A percentile compares a stretch with the other conserved stretches of the same genome.
Evolutionary conservation across 805 yeast genomes (phyloP).

Genomic region (Candida golubevii): DNA sequence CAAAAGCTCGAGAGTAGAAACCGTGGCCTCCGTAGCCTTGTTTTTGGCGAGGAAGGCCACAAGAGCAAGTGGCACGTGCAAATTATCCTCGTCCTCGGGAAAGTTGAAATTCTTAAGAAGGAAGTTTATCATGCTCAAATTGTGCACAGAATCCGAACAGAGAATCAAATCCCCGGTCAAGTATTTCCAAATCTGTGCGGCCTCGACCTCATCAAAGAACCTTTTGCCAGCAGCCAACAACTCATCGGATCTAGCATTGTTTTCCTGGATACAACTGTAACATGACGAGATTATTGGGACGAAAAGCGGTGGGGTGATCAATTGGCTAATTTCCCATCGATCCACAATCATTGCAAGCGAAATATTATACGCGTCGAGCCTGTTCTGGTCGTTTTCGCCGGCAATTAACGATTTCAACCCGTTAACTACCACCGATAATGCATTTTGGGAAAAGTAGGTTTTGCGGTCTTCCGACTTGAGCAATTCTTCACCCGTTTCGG

Average conservation of each 20-base stretch:
- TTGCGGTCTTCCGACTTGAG: constrained; percentile 18
- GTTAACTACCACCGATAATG: constrained; percentile 43
- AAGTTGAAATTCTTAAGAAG: constrained; percentile 64
- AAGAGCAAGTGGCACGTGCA: constrained; percentile 72
- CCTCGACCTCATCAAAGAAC: constrained; percentile 84
- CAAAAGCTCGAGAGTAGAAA: constrained; percentile 38
- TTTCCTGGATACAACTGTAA: constrained; percentile 13
- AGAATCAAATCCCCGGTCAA: constrained; percentile 42
- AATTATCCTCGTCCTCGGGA: constrained; percentile 81
- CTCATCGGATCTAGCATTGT: constrained; percentile 21
- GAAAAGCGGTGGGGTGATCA: constrained; percentile 65
- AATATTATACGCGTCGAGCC: constrained; percentile 55
- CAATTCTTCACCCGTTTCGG: constrained; percentile 37
- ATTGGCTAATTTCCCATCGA: constrained; percentile 88
- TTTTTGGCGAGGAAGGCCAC: constrained; percentile 39
- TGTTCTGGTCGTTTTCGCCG: constrained; percentile 27
- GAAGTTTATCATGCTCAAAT: constrained; percentile 51
- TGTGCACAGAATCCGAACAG: constrained; percentile 18
- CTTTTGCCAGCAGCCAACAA: constrained; percentile 56
- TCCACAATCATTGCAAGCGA: constrained; percentile 72
- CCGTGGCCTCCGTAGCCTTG: constrained; percentile 25
- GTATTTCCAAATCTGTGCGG: constrained; percentile 71
- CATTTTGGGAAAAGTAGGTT: constrained; percentile 56
- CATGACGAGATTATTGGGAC: constrained; percentile 58
- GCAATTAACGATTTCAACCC: constrained; percentile 51